These are phyloP conservation scores for Alloteropsis semialata DNA, from an alignment of 176 grass and related monocot species.

Conservation along the genomic window DNA sequence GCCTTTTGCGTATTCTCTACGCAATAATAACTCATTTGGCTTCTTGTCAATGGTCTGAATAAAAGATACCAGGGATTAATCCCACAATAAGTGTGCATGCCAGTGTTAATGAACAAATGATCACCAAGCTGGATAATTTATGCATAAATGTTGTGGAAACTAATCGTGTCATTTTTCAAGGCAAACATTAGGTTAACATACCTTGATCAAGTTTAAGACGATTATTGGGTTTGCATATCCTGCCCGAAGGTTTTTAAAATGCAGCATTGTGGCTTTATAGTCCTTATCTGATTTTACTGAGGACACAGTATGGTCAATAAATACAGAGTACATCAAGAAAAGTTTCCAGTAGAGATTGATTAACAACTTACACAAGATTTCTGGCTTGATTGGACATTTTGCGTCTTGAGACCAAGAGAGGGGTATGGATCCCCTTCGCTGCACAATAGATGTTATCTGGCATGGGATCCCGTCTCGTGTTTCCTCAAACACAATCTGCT, in stretches of 20 bases:
- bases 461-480: slow-evolving; percentile 24
- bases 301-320: not conserved
- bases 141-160: not conserved
- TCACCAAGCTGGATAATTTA: not conserved
- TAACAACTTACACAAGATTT: slow-evolving; percentile 36
- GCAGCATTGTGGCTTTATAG: slow-evolving; percentile 35
- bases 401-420: slow-evolving; percentile 65
- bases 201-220: slow-evolving; percentile 66
- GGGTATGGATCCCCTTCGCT: slow-evolving; percentile 60
- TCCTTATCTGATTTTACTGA: slow-evolving; percentile 44
- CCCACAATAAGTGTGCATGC: not conserved
- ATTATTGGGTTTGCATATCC: slow-evolving; percentile 59
- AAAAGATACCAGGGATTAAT: slow-evolving; percentile 5
- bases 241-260: slow-evolving; percentile 53
- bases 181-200: not conserved
- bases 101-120: not conserved
- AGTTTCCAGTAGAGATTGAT: not conserved
- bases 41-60: slow-evolving; percentile 42
- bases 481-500: slow-evolving; percentile 57
- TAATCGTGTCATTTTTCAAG: too few species aligned
- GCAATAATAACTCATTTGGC: too few species aligned
- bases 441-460: slow-evolving; percentile 54
- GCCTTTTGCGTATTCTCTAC: too few species aligned
- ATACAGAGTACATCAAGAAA: not conserved
- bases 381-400: slow-evolving; percentile 26